Base-by-base conservation (phyloP, 1,284 basidiomycete genomes). In the Cryptococcus depauperatus region DNA sequence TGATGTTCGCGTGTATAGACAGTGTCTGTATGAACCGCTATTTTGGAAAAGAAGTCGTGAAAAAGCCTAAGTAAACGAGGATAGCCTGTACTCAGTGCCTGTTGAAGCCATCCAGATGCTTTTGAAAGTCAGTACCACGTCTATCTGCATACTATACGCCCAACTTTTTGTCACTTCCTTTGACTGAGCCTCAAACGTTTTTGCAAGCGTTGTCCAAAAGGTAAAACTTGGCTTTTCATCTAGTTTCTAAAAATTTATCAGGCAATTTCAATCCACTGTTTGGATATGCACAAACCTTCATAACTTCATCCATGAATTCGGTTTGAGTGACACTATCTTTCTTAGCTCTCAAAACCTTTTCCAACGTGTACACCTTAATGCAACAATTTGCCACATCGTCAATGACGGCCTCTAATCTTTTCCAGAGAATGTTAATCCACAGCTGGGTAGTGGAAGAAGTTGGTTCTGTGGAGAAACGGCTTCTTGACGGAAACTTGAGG, bases 21-120 rank as follows among this genome's bases (percentile, higher is more conserved):
- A 0, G 92, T 93, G 64, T 96, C 91, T 0, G 92, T 95, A 59
- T 95, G 86, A 4, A 95, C 83, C 1, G 88, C 81, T 40, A 96
- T 91, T 66, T 91, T 91, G 16, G 84, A 81, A 64, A 97, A 96
- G 69, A 97, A 93, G 33, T 91, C 89, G 45, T 97, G 91, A 68
- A 97, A 91, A 10, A 95, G 75, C 11, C 93, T 79, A 6, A 97
- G 67, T 3, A 97, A 74, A 41, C 79, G 79, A 1, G 89, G 86
- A 70, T 97, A 96, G 18, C 86, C 84, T 2, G 78, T 74, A 56
- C 83, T 82, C 19, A 97, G 74, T 3, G 87, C 85, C 63, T 90
- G 87, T 55, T 91, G 87, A 10, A 96, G 70, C 67, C 69, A 97
- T 85, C 4, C 53, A 27, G 59, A 61, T 4, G 50, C 62, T 64